Base-by-base conservation (phyloP, 768 basidiomycete genomes). In the Naganishia randhawae region DNA sequence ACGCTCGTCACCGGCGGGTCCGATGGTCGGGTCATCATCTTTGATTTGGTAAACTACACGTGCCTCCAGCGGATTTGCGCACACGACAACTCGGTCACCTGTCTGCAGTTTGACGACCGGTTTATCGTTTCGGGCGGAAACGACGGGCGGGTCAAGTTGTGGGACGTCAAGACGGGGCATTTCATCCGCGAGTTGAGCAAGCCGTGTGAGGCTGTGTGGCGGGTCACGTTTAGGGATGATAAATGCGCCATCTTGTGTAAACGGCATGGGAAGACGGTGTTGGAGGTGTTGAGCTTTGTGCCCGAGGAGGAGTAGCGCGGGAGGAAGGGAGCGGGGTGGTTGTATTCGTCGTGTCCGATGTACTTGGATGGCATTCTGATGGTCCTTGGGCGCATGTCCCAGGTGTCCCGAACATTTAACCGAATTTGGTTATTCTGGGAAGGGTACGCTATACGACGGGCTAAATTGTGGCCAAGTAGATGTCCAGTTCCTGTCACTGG, bases 81-180 rank as follows among this genome's bases (percentile, higher is more conserved):
- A 2, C 95, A 96, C 83, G 90, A 91, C 79, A 91, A 72, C 85
- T 87, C 71, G 84, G 83, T 97, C 27, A 94, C 93, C 0, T 86
- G 88, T 9, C 83, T 98, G 19, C 93, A 97, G 79, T 89, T 93
- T 76, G 89, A 92, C 78, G 84, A 85, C 11, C 84, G 86, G 50
- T 91, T 89, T 81, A 85, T 94, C 70, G 86, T 94, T 31, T 75
- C 76, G 1, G 77, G 88, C 22, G 91, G 91, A 42, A 91, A 90
- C 73, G 92, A 93, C 72, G 92, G 92, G 8, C 84, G 89, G 3
- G 91, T 82, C 71, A 82, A 82, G 69, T 70, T 83, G 3, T 82
- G 80, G 80, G 77, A 80, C 67, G 70, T 79, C 45, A 80, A 81
- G 68, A 87, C 85, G 17, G 91, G 90, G 27, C 78, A 81, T 54